Evolutionary conservation across 177 flowering plant genomes (phyloP), one percentile per base, ranked within the genome.

Genomic region (Vitis hybrid): DNA sequence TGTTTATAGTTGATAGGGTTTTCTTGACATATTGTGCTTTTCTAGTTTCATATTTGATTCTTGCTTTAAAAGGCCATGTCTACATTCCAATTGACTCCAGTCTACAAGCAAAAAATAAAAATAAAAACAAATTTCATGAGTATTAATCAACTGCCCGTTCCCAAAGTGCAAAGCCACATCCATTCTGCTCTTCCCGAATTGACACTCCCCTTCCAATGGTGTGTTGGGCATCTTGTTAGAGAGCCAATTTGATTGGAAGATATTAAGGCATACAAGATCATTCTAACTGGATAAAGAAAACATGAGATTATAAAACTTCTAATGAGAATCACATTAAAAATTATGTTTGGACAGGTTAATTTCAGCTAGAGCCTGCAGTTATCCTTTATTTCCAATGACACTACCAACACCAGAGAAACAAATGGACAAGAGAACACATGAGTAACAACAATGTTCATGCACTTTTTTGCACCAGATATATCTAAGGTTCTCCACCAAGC

Each of bases 401-500:
- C 24, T 57, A 56, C 49, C 27, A 17, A n/a, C 60, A 21, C 24
- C 19, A 32, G 46, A 6, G 5, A 21, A 61, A 40, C 60, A 60
- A 30, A 59, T 18, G 35, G 71, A 59, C 49, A 61, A 27, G 57
- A 1, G 27, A 63, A 59, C 70, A 52, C 32, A 68, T 8, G 51
- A n/a, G 63, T 35, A 62, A 65, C 51, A 61, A 32, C 68, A 66
- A 59, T 12, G 24, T 12, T 11, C 12, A 56, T 49, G 48, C 9
- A 21, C 48, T 30, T 15, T 54, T 40, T 55, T 24, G 57, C 27
- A 62, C 3, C 8, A 60, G 54, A 64, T 68, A 32, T 12, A 66
- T 64, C 77, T 87, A 89, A 56, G 95, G 97, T 58, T 92, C 95
- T 75, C 90, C 97, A 27, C 98, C 97, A 52, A 94, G 97, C 91